Evolutionary conservation across 176 grass and related monocot species (phyloP), one percentile per base, ranked within the genome.

Genomic region (Hsuehochloa calcarea): DNA sequence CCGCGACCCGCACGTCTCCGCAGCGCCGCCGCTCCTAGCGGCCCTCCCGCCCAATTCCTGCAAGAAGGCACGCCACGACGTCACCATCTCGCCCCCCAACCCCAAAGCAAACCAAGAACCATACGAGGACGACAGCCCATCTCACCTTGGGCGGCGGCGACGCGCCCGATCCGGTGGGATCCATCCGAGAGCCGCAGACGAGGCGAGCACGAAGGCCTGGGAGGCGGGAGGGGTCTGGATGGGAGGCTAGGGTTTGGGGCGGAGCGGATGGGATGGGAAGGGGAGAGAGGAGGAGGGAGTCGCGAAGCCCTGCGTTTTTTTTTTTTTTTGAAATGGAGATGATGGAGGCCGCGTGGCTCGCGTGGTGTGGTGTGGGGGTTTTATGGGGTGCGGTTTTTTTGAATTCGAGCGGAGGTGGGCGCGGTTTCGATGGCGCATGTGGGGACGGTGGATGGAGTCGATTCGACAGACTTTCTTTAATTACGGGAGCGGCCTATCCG

Each of bases 381-480:
- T 55, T 86, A 83, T 86, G 73, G 56, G 15, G 14, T 80, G 75
- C 75, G 59, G 75, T 20, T 3, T 89, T 58, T 88, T 87, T 87
- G 89, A 87, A 87, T 87, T 90, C 89, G 89, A 73, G 89, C 39
- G 85, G 89, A 74, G 74, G 84, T 83, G 88, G 88, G 83, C 84
- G 88, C 88, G 88, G 84, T 27, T 90, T 41, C 45, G 65, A 65
- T 37, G 78, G 19, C 52, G 82, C 76, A 29, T 49, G 70, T 69
- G 77, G 40, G 61, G 64, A 25, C 1, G 37, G 65, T 70, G 49
- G 16, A 29, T 44, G 2, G 23, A 41, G 8, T 0, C 15, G 19
- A 3, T n/a, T 34, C 31, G 31, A 44, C 0, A 8, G 41, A 4
- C 60, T 80, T 80, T 38, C 60, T 80, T 80, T 38, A 38, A 66